These are phyloP conservation scores for Euphorbia celastroides DNA, from an alignment of 441 rosid species.

Conservation along the genomic window DNA sequence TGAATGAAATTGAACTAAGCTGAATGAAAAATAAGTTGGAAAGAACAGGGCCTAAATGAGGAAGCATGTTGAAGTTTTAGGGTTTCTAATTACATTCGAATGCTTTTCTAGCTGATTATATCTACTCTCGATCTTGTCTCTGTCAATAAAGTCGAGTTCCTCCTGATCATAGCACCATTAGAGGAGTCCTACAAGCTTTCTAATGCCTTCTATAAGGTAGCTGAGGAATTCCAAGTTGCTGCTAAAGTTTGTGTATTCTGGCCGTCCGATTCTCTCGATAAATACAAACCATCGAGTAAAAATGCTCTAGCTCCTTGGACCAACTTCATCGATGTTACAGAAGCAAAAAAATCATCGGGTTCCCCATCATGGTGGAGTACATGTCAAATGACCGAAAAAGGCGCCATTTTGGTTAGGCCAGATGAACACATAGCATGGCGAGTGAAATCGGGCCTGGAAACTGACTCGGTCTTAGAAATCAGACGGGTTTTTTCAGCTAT, in stretches of 20 bases:
- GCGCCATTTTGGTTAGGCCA: constrained; percentile 73
- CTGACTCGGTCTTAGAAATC: constrained; percentile 46
- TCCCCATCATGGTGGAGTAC: constrained; percentile 70
- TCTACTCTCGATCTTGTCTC: constrained; percentile 73
- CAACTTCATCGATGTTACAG: constrained; percentile 62
- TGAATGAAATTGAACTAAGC: no score
- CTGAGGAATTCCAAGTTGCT: constrained; percentile 30
- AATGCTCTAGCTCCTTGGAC: constrained; percentile 51
- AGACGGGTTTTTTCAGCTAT: constrained; percentile 43
- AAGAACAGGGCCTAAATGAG: no score
- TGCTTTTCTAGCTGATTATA: constrained; percentile 33
- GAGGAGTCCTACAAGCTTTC: constrained; percentile 40
- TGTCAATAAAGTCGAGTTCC: constrained; percentile 66
- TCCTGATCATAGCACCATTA: constrained; percentile 65
- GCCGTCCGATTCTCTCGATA: constrained; percentile 32
- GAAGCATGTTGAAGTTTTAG: background rate
- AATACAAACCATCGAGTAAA: constrained; percentile 30
- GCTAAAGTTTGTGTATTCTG: constrained; percentile 31
- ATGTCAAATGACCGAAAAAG: constrained; percentile 61
- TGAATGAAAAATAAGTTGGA: no score
- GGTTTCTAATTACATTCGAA: background rate
- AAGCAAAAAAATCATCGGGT: constrained; percentile 35
- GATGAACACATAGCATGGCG: constrained; percentile 90
- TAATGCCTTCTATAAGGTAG: constrained; percentile 15
- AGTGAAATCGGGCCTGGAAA: constrained; percentile 32